Evolutionary conservation across 441 rosid species (phyloP).

Genomic region (Arabidopsis lyrata): DNA sequence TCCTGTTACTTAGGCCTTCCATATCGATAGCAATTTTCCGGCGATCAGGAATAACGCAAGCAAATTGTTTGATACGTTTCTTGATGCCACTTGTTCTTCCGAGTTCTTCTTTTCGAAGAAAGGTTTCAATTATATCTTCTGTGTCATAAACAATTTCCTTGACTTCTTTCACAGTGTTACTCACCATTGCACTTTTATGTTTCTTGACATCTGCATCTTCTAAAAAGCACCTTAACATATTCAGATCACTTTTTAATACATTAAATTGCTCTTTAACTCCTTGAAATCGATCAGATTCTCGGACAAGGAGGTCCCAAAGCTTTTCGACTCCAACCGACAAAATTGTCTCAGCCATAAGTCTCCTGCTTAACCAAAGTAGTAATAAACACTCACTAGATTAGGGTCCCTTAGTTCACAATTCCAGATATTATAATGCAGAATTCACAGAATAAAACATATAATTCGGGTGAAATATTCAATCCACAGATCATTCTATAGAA

Average conservation of each 20-base stretch:
- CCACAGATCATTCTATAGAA: too few species aligned
- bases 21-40: not conserved
- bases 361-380: not conserved
- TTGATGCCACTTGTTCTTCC: not conserved
- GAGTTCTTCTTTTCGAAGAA: conserved; percentile 3
- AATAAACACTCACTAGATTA: not conserved
- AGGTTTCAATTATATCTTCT: conserved; percentile 42
- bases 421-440: not conserved
- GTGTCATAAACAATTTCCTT: conserved; percentile 38
- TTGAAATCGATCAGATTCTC: conserved; percentile 21
- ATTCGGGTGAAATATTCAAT: too few species aligned
- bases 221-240: conserved; percentile 24
- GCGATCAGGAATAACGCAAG: not conserved
- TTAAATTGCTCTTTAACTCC: conserved; percentile 30
- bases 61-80: not conserved
- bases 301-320: conserved; percentile 39
- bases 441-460: too few species aligned
- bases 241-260: conserved; percentile 28
- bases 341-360: conserved; percentile 38
- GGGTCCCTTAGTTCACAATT: not conserved
- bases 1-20: not conserved
- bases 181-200: conserved; percentile 20
- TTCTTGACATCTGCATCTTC: conserved; percentile 39
- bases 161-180: conserved; percentile 27
- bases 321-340: conserved; percentile 35